Base-by-base conservation (phyloP, 768 basidiomycete genomes). In the Cyclocybe cylindracea region DNA sequence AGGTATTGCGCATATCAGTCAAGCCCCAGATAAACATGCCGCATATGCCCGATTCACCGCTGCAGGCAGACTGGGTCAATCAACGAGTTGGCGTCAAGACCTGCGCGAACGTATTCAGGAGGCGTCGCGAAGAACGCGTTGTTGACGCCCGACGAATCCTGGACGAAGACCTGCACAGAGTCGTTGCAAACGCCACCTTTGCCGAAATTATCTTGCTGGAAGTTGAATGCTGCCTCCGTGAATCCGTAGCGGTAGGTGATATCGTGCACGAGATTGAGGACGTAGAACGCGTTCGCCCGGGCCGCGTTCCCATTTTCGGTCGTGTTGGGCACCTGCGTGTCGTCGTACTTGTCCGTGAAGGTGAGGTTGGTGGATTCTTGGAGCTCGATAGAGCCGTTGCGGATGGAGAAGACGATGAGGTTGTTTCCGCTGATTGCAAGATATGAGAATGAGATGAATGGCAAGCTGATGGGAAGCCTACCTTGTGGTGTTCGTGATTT, bases 141-240 rank as follows among this genome's bases (percentile, higher is more conserved):
- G 62, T 80, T 68, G 3, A 61, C 68, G 4, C 77, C 78, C 6
- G 71, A 69, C 5, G 70, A 61, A 54, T 82, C 79, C 64, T 85
- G 82, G 5, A 83, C 77, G 16, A 76, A 80, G 35, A 78, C 66
- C 35, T 74, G 74, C 32, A 86, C 78, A 7, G 74, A 74, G 61
- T 86, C 83, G 45, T 71, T 74, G 29, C 72, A 80, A 43, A 56
- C 55, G 5, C 83, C 83, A 10, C 82, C 82, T 48, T 76, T 71
- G 11, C 71, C 75, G 55, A 78, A 78, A 69, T 85, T 86, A 65
- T 77, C 71, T 14, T 68, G 70, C 63, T 86, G 84, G 78, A 86
- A 72, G 49, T 72, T 72, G 59, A 61, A 70, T 0, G 64, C 66
- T 13, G 48, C 55, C 67, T 84, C 83, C 44, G 80, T 83, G 65